Conservation (phyloP, 345 rosid species). For the Tarenaya hassleriana region DNA sequence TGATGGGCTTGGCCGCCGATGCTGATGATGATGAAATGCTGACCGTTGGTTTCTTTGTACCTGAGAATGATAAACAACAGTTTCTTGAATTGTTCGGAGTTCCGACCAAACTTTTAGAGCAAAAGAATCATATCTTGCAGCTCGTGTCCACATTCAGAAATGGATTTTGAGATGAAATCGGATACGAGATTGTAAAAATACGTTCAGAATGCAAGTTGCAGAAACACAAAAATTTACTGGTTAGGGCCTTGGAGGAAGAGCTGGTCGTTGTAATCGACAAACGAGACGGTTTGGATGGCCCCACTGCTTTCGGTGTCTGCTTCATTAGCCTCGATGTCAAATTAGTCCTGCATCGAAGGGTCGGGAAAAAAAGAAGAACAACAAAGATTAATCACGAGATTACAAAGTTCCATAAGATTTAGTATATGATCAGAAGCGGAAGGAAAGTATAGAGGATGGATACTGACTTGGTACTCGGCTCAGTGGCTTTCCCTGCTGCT, state of each 20-base stretch:
- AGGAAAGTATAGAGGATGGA: neutral
- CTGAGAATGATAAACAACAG: conserved; percentile 1
- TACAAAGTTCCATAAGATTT: neutral
- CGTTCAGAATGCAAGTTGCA: neutral
- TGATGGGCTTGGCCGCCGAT: conserved; percentile 21
- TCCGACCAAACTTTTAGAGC: no score
- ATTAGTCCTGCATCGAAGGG: conserved; percentile 25
- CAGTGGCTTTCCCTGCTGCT: conserved; percentile 3
- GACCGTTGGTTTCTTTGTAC: conserved; percentile 24
- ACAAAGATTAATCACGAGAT: neutral
- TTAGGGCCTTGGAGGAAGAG: conserved; percentile 43
- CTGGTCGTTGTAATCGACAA: conserved; percentile 44
- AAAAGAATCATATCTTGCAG: no score
- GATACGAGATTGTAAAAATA: neutral
- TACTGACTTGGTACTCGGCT: conserved; percentile 47
- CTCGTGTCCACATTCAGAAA: no score
- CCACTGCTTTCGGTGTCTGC: conserved; percentile 37
- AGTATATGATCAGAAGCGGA: neutral
- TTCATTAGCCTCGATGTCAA: conserved; percentile 52
- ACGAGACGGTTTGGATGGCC: conserved; percentile 43
- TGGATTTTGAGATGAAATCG: neutral
- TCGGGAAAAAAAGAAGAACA: conserved; percentile 6
- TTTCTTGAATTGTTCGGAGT: neutral
- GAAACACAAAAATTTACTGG: conserved; percentile 39
- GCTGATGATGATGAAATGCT: conserved; percentile 21